Evolutionary conservation across 2,329 filamentous ascomycete species (phyloP), one percentile per base, ranked within the genome.

Genomic region (Pseudopithomyces maydicus): DNA sequence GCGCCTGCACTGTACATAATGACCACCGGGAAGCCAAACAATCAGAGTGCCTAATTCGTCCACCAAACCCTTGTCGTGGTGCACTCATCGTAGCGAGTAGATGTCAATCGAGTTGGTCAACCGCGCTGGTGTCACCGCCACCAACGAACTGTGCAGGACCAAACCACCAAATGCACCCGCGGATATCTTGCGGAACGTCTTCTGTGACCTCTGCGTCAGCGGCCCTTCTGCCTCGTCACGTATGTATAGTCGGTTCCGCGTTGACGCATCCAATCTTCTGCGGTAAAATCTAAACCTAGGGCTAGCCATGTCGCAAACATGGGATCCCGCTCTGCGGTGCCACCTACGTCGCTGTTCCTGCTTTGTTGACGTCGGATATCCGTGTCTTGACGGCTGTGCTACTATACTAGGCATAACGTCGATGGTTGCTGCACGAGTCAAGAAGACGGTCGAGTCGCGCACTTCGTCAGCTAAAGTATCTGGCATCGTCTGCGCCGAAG

Each of bases 31-130:
- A n/a, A n/a, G n/a, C n/a, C n/a, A n/a, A n/a, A n/a, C n/a, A 14
- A 20, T 36, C 14, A 11, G 6, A 23, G 26, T 10, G n/a, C 3
- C 32, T 36, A 20, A 39, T 39, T 14, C 20, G 45, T n/a, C 35
- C 35, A 38, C 3, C 35, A 11, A 5, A 38, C 35, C 12, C 6
- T 14, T 14, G 35, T 14, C 12, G 3, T 14, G 35, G 12, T n/a
- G 12, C 35, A 38, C 12, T 38, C 57, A 66, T 41, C 65, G 57
- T 54, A 70, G 38, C 17, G 55, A 47, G 46, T 70, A 69, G 33
- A 70, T 52, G 57, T 70, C 67, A 12, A 70, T 61, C 33, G 57
- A 61, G 39, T 67, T 68, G 22, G 66, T 69, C 59, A 70, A 54
- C 46, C 61, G 29, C 32, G 58, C 65, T 38, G 62, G 60, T 33